Evolutionary conservation across 2,329 filamentous ascomycete species (phyloP), one percentile per base, ranked within the genome.

Genomic region (Geosmithia putterillii): DNA sequence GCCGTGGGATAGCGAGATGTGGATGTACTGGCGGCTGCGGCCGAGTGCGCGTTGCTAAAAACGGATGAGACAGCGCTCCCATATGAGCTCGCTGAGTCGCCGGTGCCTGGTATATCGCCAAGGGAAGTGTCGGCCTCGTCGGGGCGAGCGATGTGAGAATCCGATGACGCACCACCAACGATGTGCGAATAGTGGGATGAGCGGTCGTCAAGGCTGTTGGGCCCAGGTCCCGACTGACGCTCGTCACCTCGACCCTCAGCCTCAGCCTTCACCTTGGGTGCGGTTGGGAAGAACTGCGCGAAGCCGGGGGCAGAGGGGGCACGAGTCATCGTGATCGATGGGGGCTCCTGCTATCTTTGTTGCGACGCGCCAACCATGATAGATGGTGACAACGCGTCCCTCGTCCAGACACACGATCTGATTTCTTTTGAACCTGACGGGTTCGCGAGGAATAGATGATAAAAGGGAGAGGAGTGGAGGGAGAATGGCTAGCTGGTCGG

Each of bases 211-310:
- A 48, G 41, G 40, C 45, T 50, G 41, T 52, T 47, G 25, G 51
- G 44, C 46, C 47, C 50, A 44, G 53, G 51, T 42, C 52, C 57
- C 44, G 52, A 48, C 40, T 51, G 55, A 38, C 61, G 58, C 47
- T 54, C 54, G 42, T 59, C 59, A 48, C 51, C 51, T 51, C 61
- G 61, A 50, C 57, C 55, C 54, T 64, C 61, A 42, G 63, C 64
- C 51, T 65, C 66, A 47, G 63, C 62, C 61, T 66, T 77, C 67
- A 73, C 69, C 61, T 72, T 79, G 53, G 85, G 83, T 58, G 83
- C 85, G 60, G 82, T 79, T 53, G 83, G 84, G 65, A 88, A 89
- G 74, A 87, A 92, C 67, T 88, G 80, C 67, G 83, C 84, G 73
- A 88, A 89, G 68, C 81, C 81, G 70, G 83, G 81, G 64, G 71